phyloP scores from a whole-genome alignment of 2,329 filamentous ascomycete species.

The Pseudomassariella vexata region DNA sequence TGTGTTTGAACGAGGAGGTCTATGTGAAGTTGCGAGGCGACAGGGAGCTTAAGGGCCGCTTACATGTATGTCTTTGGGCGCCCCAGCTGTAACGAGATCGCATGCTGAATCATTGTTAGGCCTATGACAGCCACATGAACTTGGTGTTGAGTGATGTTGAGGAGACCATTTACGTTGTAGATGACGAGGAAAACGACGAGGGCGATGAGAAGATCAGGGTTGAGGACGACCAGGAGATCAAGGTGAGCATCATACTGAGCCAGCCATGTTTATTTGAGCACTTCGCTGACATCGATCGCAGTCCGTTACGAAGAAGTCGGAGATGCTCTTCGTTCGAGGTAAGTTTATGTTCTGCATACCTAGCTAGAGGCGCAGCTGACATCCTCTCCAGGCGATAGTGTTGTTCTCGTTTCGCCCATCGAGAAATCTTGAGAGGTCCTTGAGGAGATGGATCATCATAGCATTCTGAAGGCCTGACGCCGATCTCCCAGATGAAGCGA shows the following conservation, averaged over 20 bases:
- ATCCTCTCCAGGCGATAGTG: constrained; percentile 55
- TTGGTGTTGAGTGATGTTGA: constrained; percentile 92
- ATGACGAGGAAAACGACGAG: constrained; percentile 80
- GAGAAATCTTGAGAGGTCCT: too few species aligned
- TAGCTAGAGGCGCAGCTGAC: constrained; percentile 15
- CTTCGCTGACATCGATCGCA: constrained; percentile 27
- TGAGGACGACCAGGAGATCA: too few species aligned
- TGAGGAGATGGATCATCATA: too few species aligned
- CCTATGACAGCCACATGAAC: constrained; percentile 98
- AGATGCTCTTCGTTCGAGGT: constrained; percentile 99
- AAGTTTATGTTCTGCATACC: too few species aligned
- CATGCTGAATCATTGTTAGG: constrained; percentile 45
- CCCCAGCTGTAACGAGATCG: neutral
- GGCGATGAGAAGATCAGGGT: constrained; percentile 74
- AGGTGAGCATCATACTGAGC: too few species aligned
- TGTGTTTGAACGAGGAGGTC: constrained; percentile 91
- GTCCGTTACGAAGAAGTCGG: constrained; percentile 94
- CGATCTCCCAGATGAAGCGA: too few species aligned
- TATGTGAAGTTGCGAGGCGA: constrained; percentile 97
- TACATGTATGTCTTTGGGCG: constrained; percentile 64
- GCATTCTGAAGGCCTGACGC: too few species aligned
- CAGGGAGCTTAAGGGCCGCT: constrained; percentile 86
- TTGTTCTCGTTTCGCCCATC: constrained; percentile 52
- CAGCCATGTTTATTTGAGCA: neutral
- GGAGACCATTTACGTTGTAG: constrained; percentile 91